Evolutionary conservation across 768 basidiomycete species (phyloP), one percentile per base, ranked within the genome.

Genomic region (Asterophora lycoperdoides): DNA sequence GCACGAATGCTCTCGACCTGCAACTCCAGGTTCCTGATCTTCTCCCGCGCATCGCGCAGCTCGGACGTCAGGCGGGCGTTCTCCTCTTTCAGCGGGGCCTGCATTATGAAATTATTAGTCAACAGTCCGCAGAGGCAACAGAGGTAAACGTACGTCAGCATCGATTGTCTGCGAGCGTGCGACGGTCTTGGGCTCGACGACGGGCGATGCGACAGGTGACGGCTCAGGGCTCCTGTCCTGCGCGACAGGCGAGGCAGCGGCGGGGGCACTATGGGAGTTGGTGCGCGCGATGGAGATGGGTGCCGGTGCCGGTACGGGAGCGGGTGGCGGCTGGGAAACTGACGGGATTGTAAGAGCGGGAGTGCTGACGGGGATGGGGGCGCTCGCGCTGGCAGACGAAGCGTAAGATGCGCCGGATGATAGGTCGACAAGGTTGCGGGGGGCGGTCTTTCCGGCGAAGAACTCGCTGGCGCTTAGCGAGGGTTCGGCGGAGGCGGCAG

Each of bases 401-500:
- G 66, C 68, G 48, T 64, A 75, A 38, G 33, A 51, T 4, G 50
- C 66, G 5, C 89, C 88, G 40, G 81, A 82, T 35, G 89, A 86
- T 44, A 97, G 81, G 64, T 78, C 82, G 54, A 96, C 78, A 18
- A 93, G 73, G 52, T 93, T 90, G 8, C 83, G 77, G n/a, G 82
- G 67, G 2, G 84, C 80, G 9, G 75, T 76, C 70, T 94, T 95
- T 41, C 93, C 93, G 9, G 76, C 68, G 70, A 97, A 92, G 73
- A 89, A 97, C 57, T 96, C 92, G 51, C 80, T 74, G 8, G 94
- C 87, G 15, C 80, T 74, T 41, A 94, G 77, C 5, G 90, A 80
- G 13, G 93, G 80, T 60, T 94, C 88, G 48, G 76, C 66, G 4
- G 92, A 90, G 0, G 83, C 83, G 1, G 93, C 95, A 8, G 91